Conservation (phyloP, 208 protist species). For the Leishmania tarentolae region DNA sequence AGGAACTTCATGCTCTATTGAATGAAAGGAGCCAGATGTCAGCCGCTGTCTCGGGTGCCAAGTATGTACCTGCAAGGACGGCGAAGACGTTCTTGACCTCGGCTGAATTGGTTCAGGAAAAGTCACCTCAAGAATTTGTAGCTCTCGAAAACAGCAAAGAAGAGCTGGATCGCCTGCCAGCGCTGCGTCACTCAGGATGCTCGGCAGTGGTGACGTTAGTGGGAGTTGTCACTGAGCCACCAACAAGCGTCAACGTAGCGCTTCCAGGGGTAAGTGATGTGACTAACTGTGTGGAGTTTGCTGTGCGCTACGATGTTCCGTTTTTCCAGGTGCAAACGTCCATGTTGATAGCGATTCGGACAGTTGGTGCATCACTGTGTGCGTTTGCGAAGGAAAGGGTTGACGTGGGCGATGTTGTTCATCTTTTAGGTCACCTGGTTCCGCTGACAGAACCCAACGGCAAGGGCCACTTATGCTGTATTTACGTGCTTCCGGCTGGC, state of each 20-base stretch:
- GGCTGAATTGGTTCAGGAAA: slow-evolving; percentile 71
- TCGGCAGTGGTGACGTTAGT: slow-evolving; percentile 73
- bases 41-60: slow-evolving; percentile 22
- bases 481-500: slow-evolving; percentile 73
- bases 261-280: slow-evolving; percentile 22
- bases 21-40: slow-evolving; percentile 24
- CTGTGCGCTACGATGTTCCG: slow-evolving; percentile 62
- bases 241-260: slow-evolving; percentile 1
- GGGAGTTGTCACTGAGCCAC: slow-evolving; percentile 30
- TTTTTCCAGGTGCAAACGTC: slow-evolving; percentile 39
- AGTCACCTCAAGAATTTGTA: slow-evolving; percentile 77
- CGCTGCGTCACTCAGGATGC: slow-evolving; percentile 44
- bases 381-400: slow-evolving; percentile 57
- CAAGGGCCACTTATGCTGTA: slow-evolving; percentile 21
- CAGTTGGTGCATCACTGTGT: slow-evolving; percentile 57
- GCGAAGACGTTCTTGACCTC: slow-evolving; percentile 60
- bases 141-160: slow-evolving; percentile 37
- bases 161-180: slow-evolving; percentile 42
- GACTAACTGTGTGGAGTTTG: slow-evolving; percentile 46
- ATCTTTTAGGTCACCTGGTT: slow-evolving; percentile 80
- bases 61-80: slow-evolving; percentile 50
- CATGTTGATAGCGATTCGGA: slow-evolving; percentile 51
- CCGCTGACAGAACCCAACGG: slow-evolving; percentile 18
- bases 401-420: slow-evolving; percentile 71
- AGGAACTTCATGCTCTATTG: slow-evolving; percentile 42